A percentile compares a stretch with the other conserved stretches of the same genome.
phyloP scores from a whole-genome alignment of 2,329 filamentous ascomycete genomes.

The Aspergillus sp. region DNA sequence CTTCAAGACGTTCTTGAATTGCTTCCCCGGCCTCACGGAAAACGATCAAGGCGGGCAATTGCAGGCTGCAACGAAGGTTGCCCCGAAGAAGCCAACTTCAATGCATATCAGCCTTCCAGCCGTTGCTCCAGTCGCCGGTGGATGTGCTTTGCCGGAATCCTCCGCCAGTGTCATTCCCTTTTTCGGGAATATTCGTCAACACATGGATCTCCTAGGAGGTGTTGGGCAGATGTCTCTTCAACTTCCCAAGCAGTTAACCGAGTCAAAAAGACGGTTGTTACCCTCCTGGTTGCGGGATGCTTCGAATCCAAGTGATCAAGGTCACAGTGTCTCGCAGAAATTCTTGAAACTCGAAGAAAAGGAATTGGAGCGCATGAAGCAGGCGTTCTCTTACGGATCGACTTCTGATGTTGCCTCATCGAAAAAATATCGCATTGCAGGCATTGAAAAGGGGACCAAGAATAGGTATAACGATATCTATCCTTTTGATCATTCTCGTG shows the following conservation, averaged over 20 bases:
- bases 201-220: slow-evolving; percentile 88
- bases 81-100: slow-evolving; percentile 44
- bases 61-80: slow-evolving; percentile 22
- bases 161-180: slow-evolving; percentile 73
- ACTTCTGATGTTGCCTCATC: slow-evolving; percentile 46
- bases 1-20: slow-evolving; percentile 64
- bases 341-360: slow-evolving; percentile 78
- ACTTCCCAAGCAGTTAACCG: slow-evolving; percentile 48
- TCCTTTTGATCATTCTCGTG: slow-evolving; percentile 88
- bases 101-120: slow-evolving; percentile 47
- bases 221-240: slow-evolving; percentile 71
- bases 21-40: slow-evolving; percentile 50
- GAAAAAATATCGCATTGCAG: slow-evolving; percentile 65
- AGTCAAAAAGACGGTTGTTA: slow-evolving; percentile 46
- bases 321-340: slow-evolving; percentile 71
- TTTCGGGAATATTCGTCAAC: slow-evolving; percentile 92
- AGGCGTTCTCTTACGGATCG: slow-evolving; percentile 60
- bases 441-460: slow-evolving; percentile 89
- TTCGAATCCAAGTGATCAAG: slow-evolving; percentile 60
- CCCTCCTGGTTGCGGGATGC: slow-evolving; percentile 73
- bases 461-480: slow-evolving; percentile 98
- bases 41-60: slow-evolving; percentile 17
- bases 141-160: slow-evolving; percentile 67
- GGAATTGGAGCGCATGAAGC: slow-evolving; percentile 88
- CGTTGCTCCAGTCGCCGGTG: slow-evolving; percentile 75